phyloP scores from a whole-genome alignment of 2,329 filamentous ascomycete species.

The Harringtonia aguacate region DNA sequence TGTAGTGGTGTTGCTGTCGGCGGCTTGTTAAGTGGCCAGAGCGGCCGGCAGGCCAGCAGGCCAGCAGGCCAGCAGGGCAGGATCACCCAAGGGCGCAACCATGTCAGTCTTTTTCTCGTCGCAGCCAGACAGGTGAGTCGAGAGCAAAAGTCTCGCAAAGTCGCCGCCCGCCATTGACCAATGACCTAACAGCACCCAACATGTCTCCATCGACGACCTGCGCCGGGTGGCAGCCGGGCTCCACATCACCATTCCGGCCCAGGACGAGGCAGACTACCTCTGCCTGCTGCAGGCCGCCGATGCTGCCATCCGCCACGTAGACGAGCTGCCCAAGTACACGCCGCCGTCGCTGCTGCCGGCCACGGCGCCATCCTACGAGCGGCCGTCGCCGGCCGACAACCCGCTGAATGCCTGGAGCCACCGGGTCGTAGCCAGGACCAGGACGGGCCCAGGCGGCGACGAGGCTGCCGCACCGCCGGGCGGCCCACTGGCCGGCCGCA shows the following conservation, averaged over 20 bases:
- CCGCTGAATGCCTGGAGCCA: constrained; percentile 24
- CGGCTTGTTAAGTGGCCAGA: no score
- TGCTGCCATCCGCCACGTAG: constrained; percentile 15
- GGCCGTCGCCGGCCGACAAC: constrained; percentile 15
- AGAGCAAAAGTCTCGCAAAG: no score
- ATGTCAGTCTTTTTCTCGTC: no score
- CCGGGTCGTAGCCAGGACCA: constrained; percentile 1
- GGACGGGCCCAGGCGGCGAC: no score
- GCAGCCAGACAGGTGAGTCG: no score
- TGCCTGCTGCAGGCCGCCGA: constrained; percentile 17
- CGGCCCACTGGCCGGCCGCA: constrained; percentile 59
- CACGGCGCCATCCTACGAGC: constrained; percentile 12
- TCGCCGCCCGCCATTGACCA: no score
- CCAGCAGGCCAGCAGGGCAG: no score
- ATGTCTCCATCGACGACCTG: constrained; percentile 9
- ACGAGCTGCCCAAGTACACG: constrained; percentile 17
- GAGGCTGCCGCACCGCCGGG: no score
- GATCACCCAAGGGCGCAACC: no score
- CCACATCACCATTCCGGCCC: constrained; percentile 9
- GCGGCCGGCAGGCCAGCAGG: neutral
- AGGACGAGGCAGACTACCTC: constrained; percentile 19
- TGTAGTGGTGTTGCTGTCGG: no score
- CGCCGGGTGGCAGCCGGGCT: constrained; percentile 5
- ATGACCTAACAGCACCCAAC: no score
- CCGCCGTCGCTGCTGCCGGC: constrained; percentile 5